Percentiles rank a stretch among this genome's conserved stretches.
These are phyloP conservation scores for Penicillium sp. DNA, from an alignment of 2,329 filamentous ascomycete species.

Conservation along the genomic window DNA sequence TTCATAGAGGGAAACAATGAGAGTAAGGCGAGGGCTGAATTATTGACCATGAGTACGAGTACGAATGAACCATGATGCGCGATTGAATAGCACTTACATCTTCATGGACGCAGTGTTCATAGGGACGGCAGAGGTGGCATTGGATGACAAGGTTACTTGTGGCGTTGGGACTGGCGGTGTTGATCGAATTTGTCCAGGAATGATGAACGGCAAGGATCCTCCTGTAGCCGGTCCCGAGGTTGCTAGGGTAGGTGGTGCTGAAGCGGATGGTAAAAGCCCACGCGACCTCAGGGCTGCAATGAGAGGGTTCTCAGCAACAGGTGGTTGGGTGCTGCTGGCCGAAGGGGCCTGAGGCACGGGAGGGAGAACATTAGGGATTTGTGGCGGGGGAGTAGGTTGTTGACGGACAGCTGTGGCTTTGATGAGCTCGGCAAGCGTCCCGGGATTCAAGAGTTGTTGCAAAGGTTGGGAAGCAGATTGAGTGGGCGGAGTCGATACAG, in stretches of 20 bases:
- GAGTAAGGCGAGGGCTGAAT: constrained; percentile 66
- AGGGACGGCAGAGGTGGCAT: constrained; percentile 39
- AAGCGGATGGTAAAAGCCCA: constrained; percentile 58
- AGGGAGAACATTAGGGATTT: constrained; percentile 42
- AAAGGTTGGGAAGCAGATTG: constrained; percentile 37
- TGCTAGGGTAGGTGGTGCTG: constrained; percentile 40
- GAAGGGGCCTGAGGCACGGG: constrained; percentile 61
- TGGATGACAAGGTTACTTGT: constrained; percentile 29
- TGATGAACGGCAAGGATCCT: constrained; percentile 42
- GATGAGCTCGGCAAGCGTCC: constrained; percentile 46
- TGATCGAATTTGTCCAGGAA: constrained; percentile 38
- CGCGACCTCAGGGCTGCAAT: constrained; percentile 66
- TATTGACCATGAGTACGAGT: constrained; percentile 14
- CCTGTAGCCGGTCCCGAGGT: constrained; percentile 39
- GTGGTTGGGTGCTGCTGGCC: constrained; percentile 54
- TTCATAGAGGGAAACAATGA: constrained; percentile 74
- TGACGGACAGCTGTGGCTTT: constrained; percentile 44
- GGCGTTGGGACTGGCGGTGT: constrained; percentile 37
- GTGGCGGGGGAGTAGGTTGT: constrained; percentile 47
- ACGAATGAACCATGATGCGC: neutral
- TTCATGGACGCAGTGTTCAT: constrained; percentile 69
- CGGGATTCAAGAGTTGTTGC: constrained; percentile 42
- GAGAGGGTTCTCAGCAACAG: constrained; percentile 56
- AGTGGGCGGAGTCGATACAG: constrained; percentile 43
- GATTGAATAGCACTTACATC: constrained; percentile 55